These are phyloP conservation scores for Plicaturopsis crispa DNA, from an alignment of 768 basidiomycete species.

Conservation along the genomic window DNA sequence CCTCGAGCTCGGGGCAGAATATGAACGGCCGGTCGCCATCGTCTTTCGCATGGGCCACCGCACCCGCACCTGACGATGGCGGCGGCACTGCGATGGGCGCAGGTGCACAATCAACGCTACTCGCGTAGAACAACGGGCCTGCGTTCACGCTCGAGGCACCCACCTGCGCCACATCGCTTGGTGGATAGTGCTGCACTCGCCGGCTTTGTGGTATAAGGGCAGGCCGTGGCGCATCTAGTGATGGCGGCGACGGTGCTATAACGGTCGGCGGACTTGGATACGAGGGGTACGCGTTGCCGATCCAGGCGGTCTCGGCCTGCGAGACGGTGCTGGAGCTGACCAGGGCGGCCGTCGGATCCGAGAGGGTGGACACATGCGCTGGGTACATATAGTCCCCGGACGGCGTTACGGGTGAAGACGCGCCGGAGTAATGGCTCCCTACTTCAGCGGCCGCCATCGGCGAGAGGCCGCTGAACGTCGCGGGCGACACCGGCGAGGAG, in stretches of 20 bases:
- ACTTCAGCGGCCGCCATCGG: too few species aligned
- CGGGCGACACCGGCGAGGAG: neutral
- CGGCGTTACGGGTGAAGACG: neutral
- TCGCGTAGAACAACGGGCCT: neutral
- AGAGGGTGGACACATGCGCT: too few species aligned
- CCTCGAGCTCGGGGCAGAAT: conserved; percentile 22
- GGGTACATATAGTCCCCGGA: neutral
- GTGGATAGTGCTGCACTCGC: neutral
- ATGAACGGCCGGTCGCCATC: conserved; percentile 23
- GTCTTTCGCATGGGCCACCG: conserved; percentile 10
- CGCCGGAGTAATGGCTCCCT: too few species aligned
- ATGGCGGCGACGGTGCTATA: too few species aligned
- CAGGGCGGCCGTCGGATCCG: too few species aligned
- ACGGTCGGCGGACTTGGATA: too few species aligned
- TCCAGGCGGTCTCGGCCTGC: too few species aligned
- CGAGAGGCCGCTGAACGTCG: neutral
- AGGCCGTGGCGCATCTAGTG: neutral
- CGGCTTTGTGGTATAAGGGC: neutral
- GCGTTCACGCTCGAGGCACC: too few species aligned
- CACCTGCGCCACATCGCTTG: neutral
- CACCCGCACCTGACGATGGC: neutral
- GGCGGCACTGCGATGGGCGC: neutral
- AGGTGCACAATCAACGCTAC: neutral
- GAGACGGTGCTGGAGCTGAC: too few species aligned
- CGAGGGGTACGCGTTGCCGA: too few species aligned